phyloP scores from a whole-genome alignment of 2,329 filamentous ascomycete species.

The Lithohypha guttulata region DNA sequence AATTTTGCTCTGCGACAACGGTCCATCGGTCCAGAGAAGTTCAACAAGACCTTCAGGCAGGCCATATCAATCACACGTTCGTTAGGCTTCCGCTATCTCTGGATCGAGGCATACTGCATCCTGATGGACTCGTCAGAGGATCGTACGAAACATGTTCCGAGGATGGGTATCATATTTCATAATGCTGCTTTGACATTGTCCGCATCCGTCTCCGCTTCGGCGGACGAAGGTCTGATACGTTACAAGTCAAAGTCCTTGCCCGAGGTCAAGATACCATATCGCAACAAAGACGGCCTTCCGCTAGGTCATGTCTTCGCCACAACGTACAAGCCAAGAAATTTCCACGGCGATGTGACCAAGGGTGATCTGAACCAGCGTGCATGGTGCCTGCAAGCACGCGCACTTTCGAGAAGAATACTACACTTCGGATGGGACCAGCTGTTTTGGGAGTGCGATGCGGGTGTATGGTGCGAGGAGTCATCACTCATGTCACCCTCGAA shows the following conservation, averaged over 20 bases:
- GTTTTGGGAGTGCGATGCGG: constrained; percentile 9
- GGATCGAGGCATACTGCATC: constrained; percentile 23
- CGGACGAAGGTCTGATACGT: constrained; percentile 6
- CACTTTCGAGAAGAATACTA: constrained; percentile 3
- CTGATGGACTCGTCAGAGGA: constrained; percentile 9
- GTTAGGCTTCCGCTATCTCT: constrained; percentile 18
- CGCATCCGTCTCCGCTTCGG: constrained; percentile 7
- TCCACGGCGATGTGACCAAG: constrained; percentile 6
- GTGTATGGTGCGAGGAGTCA: constrained; percentile 6
- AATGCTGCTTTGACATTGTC: constrained; percentile 8
- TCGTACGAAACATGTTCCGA: constrained; percentile 7
- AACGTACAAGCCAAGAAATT: constrained; percentile 4
- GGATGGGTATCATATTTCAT: constrained; percentile 9
- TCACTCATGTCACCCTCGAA: constrained; percentile 12
- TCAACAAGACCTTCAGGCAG: constrained; percentile 13
- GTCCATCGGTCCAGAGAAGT: constrained; percentile 3
- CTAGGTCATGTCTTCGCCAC: constrained; percentile 6
- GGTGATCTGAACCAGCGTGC: constrained; percentile 8
- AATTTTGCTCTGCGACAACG: not conserved
- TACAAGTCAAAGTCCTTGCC: constrained; percentile 3
- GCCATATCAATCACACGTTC: constrained; percentile 9
- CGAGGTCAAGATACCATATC: constrained; percentile 7
- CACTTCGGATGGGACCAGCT: constrained; percentile 9
- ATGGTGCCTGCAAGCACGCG: constrained; percentile 8
- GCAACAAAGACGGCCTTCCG: constrained; percentile 3